phyloP scores from a whole-genome alignment of 352 stramenopile genomes.

The Phytophthora pini region DNA sequence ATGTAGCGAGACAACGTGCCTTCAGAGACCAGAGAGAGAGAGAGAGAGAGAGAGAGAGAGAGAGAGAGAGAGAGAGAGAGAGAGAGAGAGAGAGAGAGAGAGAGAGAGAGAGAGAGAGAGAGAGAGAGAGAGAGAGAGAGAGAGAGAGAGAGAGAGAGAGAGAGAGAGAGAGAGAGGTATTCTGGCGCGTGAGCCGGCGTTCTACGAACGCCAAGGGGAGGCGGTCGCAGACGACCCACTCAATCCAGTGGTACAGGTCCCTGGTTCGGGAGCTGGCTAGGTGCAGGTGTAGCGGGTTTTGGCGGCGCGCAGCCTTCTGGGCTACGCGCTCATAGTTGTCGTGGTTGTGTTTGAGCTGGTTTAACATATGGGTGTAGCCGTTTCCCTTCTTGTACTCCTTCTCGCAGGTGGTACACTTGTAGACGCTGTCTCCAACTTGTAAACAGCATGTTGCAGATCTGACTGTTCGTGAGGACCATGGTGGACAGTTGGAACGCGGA shows the following conservation, averaged over 20 bases:
- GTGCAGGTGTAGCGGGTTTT: neutral
- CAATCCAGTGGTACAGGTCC: neutral
- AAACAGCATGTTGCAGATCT: slow-evolving; percentile 26
- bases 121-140: too few species aligned
- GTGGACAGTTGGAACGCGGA: neutral
- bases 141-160: too few species aligned
- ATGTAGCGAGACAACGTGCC: neutral
- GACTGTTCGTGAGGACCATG: slow-evolving; percentile 22
- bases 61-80: neutral
- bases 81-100: neutral
- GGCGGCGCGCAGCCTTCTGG: neutral
- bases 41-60: neutral
- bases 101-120: too few species aligned
- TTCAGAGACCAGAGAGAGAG: neutral
- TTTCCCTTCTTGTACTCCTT: slow-evolving; percentile 27
- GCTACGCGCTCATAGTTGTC: neutral
- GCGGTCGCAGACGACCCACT: neutral
- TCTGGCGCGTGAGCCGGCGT: neutral
- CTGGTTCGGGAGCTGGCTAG: neutral
- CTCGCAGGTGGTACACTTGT: slow-evolving; percentile 23
- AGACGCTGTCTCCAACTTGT: slow-evolving; percentile 1
- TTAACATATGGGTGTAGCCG: slow-evolving; percentile 19
- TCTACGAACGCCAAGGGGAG: neutral
- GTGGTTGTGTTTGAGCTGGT: neutral
- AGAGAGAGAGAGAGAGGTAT: neutral